Base-by-base conservation (phyloP, 352 stramenopile genomes). In the Pythium phragmiticola region DNA sequence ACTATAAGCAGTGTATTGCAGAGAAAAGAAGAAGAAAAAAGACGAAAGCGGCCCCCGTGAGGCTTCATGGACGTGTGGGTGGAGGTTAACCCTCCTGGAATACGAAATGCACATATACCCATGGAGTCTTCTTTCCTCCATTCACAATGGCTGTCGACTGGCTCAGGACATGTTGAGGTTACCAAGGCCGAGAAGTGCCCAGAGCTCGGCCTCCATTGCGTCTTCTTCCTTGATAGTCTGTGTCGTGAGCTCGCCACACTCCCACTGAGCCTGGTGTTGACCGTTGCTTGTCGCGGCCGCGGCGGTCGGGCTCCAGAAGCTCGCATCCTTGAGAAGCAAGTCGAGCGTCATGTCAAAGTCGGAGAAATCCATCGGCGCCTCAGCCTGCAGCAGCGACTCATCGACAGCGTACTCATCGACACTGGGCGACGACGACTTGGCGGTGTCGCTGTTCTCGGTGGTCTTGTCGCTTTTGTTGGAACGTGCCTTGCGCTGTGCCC, bases 321-420 rank as follows among this genome's bases (percentile, higher is more conserved):
- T 57, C 34, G 57, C 57, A 47, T 64, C 57, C 16, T 39, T 55
- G 23, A 64, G 48, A n/a, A 64, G 48, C 47, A 49, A 4, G 14
- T 64, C 57, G 26, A 64, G 57, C 57, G 57, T 64, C 57, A 64
- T 57, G 37, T 64, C 57, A 34, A 64, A 64, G 48, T 64, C 57
- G 33, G 49, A 23, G 34, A 57, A 57, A 26, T 64, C 57, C 57
- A 64, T 64, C 5, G 57, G 46, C 17, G 57, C 14, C 49, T 64
- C 8, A 7, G 57, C 57, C 57, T 57, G 34, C 17, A 64, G 57
- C 57, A 64, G 57, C 37, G 57, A 64, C n/a, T 64, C 57, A 14
- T 57, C 47, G 6, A 64, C 57, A 7, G 45, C 26, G 37, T 52
- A 64, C 19, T 64, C 47, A n/a, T 64, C 57, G 8, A 19, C 11